phyloP scores from a whole-genome alignment of 192 early-diverging fungal species.

The Linnemannia elongata region DNA sequence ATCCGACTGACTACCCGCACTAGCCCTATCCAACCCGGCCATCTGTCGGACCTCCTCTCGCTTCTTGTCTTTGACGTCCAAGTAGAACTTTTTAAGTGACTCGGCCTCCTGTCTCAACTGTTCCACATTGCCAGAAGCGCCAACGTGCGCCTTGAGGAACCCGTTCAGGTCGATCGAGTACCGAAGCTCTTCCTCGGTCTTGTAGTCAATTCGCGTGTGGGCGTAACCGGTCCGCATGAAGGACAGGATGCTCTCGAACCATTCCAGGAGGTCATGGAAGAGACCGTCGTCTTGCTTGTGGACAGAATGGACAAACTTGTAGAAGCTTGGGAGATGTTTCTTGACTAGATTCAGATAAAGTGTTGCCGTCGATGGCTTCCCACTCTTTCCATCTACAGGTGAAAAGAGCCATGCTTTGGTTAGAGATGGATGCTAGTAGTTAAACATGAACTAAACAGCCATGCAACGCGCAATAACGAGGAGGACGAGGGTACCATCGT shows the following conservation, averaged over 20 bases:
- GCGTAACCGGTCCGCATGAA: conserved; percentile 60
- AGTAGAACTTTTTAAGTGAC: conserved; percentile 23
- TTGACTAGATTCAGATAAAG: conserved; percentile 62
- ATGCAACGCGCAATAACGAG: background rate
- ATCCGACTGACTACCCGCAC: background rate
- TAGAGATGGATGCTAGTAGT: background rate
- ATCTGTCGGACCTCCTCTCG: conserved; percentile 46
- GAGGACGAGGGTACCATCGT: conserved; percentile 25
- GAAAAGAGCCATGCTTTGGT: background rate
- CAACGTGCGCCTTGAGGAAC: conserved; percentile 51
- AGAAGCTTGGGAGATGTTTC: conserved; percentile 66
- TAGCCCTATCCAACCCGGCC: conserved; percentile 37
- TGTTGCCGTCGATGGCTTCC: conserved; percentile 45
- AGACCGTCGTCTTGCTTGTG: conserved; percentile 63
- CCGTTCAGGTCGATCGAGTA: conserved; percentile 31
- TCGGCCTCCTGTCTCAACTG: conserved; percentile 46
- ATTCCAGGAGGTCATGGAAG: conserved; percentile 63
- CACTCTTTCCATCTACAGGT: conserved; percentile 3
- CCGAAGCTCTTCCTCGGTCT: conserved; percentile 28
- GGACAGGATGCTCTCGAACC: conserved; percentile 58
- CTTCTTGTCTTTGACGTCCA: conserved; percentile 45
- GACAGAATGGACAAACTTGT: conserved; percentile 68
- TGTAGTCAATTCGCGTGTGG: conserved; percentile 38
- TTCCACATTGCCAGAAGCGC: conserved; percentile 33
- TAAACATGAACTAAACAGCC: background rate